Percentiles rank a stretch among this genome's conserved stretches.
phyloP scores from a whole-genome alignment of 192 early-diverging fungal genomes.

The Coemansia sp. region DNA sequence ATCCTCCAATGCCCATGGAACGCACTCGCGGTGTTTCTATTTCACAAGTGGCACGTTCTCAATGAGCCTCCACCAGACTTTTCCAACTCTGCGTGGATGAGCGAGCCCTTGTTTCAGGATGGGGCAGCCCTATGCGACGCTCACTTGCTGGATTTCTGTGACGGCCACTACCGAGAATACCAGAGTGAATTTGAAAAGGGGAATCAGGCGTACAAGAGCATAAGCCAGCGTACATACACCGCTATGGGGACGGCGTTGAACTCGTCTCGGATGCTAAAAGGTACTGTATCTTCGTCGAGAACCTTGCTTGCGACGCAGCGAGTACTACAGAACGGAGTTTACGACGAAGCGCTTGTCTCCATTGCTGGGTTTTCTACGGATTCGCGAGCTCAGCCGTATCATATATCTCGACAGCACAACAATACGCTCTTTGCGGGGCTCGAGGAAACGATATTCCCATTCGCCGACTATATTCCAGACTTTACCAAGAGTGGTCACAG shows the following conservation, averaged over 20 bases:
- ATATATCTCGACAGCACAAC: conserved; percentile 13
- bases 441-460: conserved; percentile 31
- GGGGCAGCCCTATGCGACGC: conserved; percentile 11
- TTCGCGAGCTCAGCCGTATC: not conserved
- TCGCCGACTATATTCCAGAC: conserved; percentile 27
- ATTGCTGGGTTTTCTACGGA: conserved; percentile 20
- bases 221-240: not conserved
- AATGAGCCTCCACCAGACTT: conserved; percentile 46
- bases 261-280: not conserved
- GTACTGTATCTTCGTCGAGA: conserved; percentile 2
- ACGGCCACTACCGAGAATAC: conserved; percentile 29
- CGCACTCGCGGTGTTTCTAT: conserved; percentile 37
- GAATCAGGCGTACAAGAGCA: conserved; percentile 21
- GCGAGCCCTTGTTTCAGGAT: conserved; percentile 33
- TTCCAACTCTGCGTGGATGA: conserved; percentile 23
- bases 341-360: conserved; percentile 11
- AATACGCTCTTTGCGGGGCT: not conserved
- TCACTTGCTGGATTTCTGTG: conserved; percentile 20
- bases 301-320: conserved; percentile 19
- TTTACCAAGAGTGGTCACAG: not conserved
- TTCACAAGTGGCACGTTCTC: conserved; percentile 44
- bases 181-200: not conserved
- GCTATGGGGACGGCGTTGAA: conserved; percentile 2
- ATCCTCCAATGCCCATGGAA: conserved; percentile 49
- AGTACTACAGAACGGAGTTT: conserved; percentile 15